Evolutionary conservation across 1,284 basidiomycete species (phyloP).

Genomic region (Naganishia sp.): DNA sequence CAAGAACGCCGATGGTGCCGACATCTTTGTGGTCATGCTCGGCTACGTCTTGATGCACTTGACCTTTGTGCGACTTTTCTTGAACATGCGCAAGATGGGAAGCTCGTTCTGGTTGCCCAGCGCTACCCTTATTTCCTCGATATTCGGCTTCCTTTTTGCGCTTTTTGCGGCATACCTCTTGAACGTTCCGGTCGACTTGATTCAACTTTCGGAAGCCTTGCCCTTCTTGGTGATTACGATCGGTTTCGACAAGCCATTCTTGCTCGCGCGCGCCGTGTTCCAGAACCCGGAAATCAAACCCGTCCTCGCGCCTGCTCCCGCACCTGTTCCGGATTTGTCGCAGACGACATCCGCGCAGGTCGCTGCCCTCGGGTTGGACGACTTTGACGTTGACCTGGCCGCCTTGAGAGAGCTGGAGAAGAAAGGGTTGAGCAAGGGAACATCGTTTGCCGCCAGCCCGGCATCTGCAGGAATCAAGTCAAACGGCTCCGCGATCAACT

Average conservation of each 20-base stretch:
- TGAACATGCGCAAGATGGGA: constrained; percentile 81
- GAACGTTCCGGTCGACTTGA: constrained; percentile 85
- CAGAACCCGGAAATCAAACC: constrained; percentile 72
- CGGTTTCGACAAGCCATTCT: constrained; percentile 95
- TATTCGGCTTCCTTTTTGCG: constrained; percentile 83
- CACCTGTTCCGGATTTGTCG: constrained; percentile 44
- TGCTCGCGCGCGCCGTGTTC: constrained; percentile 87
- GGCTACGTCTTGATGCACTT: constrained; percentile 96
- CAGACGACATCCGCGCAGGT: constrained; percentile 65
- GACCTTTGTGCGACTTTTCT: constrained; percentile 87
- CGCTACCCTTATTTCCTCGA: constrained; percentile 79
- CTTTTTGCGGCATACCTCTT: constrained; percentile 81
- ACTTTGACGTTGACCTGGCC: constrained; percentile 64
- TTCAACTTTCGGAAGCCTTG: constrained; percentile 89
- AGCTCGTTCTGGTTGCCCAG: constrained; percentile 84
- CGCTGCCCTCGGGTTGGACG: constrained; percentile 64
- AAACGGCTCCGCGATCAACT: constrained; percentile 37
- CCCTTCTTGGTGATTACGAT: constrained; percentile 98
- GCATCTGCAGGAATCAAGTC: constrained; percentile 36
- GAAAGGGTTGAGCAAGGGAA: constrained; percentile 59
- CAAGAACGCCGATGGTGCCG: constrained; percentile 91
- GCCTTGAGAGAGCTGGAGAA: constrained; percentile 65
- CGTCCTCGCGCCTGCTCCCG: constrained; percentile 53
- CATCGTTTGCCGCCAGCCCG: constrained; percentile 21
- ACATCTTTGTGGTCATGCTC: constrained; percentile 91